These are phyloP conservation scores for Didymella glomerata DNA, from an alignment of 2,329 filamentous ascomycete species.

Conservation along the genomic window DNA sequence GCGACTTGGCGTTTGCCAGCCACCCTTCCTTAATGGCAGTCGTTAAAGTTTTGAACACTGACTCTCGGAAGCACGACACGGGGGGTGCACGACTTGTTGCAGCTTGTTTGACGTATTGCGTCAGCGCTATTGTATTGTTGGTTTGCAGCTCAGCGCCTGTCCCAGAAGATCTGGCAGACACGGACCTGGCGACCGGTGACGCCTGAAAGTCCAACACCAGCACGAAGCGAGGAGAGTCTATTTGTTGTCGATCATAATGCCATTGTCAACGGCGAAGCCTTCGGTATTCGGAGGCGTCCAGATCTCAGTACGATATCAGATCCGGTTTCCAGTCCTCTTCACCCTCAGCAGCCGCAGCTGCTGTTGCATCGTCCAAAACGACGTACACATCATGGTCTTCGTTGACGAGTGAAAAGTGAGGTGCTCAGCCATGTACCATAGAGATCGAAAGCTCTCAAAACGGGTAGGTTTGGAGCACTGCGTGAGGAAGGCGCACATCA, in stretches of 20 bases:
- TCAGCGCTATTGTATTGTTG: neutral
- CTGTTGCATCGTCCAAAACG: neutral
- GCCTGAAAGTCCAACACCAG: neutral
- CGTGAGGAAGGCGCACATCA: neutral
- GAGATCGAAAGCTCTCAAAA: neutral
- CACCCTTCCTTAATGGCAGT: neutral
- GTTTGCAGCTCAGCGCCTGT: neutral
- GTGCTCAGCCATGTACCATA: neutral
- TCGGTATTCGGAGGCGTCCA: neutral
- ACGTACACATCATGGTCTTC: neutral
- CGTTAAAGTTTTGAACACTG: conserved; percentile 1
- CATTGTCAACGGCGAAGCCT: neutral
- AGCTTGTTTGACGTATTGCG: neutral
- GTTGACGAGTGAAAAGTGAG: neutral
- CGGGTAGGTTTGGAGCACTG: neutral
- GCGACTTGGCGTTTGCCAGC: neutral
- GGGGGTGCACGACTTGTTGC: neutral
- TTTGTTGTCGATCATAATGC: neutral
- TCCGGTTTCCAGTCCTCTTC: neutral
- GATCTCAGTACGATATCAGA: neutral
- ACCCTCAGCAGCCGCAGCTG: neutral
- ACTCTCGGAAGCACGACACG: conserved; percentile 4
- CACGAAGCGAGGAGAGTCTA: neutral
- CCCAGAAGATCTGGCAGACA: neutral
- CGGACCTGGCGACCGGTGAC: neutral